These are phyloP conservation scores for Salix suchowensis DNA, from an alignment of 345 rosid genomes.

Conservation along the genomic window DNA sequence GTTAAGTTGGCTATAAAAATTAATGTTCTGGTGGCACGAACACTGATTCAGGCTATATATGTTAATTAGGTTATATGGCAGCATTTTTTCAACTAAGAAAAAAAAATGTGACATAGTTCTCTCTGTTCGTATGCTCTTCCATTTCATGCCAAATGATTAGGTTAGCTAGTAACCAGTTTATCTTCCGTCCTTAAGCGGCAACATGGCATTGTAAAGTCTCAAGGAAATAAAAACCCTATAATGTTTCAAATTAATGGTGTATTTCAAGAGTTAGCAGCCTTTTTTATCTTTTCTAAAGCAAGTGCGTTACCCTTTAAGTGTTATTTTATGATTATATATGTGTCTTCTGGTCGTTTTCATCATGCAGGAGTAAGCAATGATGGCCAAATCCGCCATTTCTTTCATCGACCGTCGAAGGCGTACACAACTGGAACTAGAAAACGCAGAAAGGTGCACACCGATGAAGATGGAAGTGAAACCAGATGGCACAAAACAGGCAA, in stretches of 20 bases:
- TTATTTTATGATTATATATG: neutral
- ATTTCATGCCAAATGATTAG: neutral
- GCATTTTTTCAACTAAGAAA: neutral
- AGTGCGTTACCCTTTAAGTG: neutral
- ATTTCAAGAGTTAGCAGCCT: neutral
- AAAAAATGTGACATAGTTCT: neutral
- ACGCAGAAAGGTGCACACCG: conserved; percentile 71
- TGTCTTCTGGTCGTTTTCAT: neutral
- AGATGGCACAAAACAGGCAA: conserved; percentile 98
- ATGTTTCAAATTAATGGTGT: neutral
- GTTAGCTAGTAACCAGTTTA: neutral
- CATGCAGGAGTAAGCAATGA: conserved; percentile 71
- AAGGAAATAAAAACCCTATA: neutral
- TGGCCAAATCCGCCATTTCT: conserved; percentile 86
- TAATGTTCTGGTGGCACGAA: neutral
- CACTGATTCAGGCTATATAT: neutral
- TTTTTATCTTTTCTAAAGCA: neutral
- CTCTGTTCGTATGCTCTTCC: neutral
- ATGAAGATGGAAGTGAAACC: conserved; percentile 72
- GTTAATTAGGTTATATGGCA: neutral
- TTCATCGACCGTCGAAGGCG: conserved; percentile 90
- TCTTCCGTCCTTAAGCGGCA: neutral
- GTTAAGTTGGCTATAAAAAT: neutral
- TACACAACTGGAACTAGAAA: conserved; percentile 90
- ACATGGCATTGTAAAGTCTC: neutral